Conservation (phyloP, 2,329 filamentous ascomycete species). For the Zymoseptoria passerinii region DNA sequence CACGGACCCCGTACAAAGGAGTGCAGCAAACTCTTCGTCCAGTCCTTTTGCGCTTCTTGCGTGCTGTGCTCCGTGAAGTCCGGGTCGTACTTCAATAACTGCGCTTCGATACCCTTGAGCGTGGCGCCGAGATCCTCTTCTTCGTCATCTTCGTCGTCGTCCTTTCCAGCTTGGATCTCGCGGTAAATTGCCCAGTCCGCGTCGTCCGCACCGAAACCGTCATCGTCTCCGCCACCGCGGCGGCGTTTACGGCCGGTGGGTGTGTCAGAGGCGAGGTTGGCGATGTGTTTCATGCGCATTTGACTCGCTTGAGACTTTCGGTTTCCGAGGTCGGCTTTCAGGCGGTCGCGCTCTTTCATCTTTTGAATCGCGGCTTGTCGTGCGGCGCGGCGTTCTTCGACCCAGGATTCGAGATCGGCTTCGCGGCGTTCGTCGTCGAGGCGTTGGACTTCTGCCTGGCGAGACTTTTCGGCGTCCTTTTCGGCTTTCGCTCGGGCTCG, state of each 20-base stretch:
- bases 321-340: conserved; percentile 92
- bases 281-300: conserved; percentile 96
- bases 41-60: conserved; percentile 84
- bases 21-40: conserved; percentile 86
- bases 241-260: conserved; percentile 68
- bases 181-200: conserved; percentile 98
- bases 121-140: conserved; percentile 73
- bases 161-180: conserved; percentile 80
- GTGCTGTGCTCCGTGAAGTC: conserved; percentile 89
- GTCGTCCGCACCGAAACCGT: conserved; percentile 93
- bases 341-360: conserved; percentile 86
- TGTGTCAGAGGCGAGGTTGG: conserved; percentile 85
- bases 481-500: conserved; percentile 89
- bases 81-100: conserved; percentile 78
- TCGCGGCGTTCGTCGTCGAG: conserved; percentile 75
- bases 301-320: conserved; percentile 93
- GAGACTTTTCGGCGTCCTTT: conserved; percentile 85
- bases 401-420: conserved; percentile 77
- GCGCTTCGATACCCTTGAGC: conserved; percentile 70
- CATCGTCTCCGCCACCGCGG: conserved; percentile 84
- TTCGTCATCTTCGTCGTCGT: conserved; percentile 89
- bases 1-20: conserved; percentile 82
- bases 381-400: conserved; percentile 69
- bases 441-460: conserved; percentile 73
- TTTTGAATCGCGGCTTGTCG: conserved; percentile 63